Conservation (phyloP, 805 yeast genomes). For the Cyberlindnera mrakii region DNA sequence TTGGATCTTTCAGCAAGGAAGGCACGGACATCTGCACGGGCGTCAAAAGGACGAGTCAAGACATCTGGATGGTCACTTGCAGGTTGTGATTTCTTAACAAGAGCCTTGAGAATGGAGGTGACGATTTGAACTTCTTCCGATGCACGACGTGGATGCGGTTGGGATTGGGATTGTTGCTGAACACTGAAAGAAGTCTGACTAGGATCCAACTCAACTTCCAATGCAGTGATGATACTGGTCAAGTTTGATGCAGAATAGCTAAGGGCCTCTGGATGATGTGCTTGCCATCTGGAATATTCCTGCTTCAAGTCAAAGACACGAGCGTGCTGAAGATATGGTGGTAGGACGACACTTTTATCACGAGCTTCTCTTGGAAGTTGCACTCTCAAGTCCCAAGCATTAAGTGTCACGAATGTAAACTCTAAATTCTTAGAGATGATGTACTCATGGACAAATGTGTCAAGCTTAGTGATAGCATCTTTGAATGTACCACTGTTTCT, state of each 20-base stretch:
- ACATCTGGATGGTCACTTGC: constrained; percentile 45
- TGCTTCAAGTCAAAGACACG: constrained; percentile 67
- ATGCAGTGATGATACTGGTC: constrained; percentile 23
- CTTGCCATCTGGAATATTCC: constrained; percentile 71
- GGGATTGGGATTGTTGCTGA: constrained; percentile 9
- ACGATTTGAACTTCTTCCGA: constrained; percentile 40
- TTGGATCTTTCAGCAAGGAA: constrained; percentile 69
- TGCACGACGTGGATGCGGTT: constrained; percentile 33
- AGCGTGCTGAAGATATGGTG: constrained; percentile 70
- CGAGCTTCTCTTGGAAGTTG: constrained; percentile 76
- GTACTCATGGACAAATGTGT: constrained; percentile 40
- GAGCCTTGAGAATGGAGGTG: constrained; percentile 37
- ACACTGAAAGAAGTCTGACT: constrained; percentile 11
- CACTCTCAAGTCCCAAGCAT: constrained; percentile 69
- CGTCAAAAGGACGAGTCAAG: constrained; percentile 69
- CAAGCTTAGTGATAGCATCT: constrained; percentile 55
- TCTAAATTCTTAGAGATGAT: constrained; percentile 38
- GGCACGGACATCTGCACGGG: constrained; percentile 61
- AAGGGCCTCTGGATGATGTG: constrained; percentile 47
- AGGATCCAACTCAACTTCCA: constrained; percentile 21
- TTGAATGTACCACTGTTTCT: constrained; percentile 52
- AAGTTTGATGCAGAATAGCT: constrained; percentile 26
- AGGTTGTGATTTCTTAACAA: constrained; percentile 43
- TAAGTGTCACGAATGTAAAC: constrained; percentile 61
- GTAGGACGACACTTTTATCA: constrained; percentile 66